Percentiles rank a stretch among this genome's conserved stretches.
phyloP scores from a whole-genome alignment of 2,329 filamentous ascomycete species.

The Ascochyta koolunga region DNA sequence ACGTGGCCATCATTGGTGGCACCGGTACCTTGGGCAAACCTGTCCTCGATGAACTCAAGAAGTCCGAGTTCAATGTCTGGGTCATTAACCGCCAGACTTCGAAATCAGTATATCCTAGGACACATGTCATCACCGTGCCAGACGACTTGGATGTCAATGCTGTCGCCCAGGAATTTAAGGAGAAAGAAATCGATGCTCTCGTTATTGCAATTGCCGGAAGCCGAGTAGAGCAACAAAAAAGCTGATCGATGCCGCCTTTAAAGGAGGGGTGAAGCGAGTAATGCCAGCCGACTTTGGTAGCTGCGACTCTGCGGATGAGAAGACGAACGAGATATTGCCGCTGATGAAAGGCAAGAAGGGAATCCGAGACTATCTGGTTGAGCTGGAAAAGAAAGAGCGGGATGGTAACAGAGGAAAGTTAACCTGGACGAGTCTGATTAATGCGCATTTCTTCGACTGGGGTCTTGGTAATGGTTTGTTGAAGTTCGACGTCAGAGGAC shows the following conservation, averaged over 20 bases:
- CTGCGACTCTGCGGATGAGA: conserved; percentile 51
- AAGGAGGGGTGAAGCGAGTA: conserved; percentile 64
- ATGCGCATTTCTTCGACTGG: conserved; percentile 68
- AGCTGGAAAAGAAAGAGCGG: conserved; percentile 53
- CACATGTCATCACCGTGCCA: conserved; percentile 50
- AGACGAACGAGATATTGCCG: conserved; percentile 54
- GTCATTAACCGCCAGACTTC: conserved; percentile 45
- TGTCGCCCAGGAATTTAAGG: conserved; percentile 49
- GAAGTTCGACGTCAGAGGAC: conserved; percentile 59
- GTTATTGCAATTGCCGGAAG: conserved; percentile 57
- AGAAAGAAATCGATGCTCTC: conserved; percentile 56
- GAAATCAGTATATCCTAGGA: conserved; percentile 49
- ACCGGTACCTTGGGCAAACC: conserved; percentile 44
- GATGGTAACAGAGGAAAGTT: conserved; percentile 47
- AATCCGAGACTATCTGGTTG: conserved; percentile 52
- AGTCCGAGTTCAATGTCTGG: conserved; percentile 39
- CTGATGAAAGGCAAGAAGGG: conserved; percentile 59
- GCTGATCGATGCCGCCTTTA: conserved; percentile 64
- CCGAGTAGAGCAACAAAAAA: conserved; percentile 54
- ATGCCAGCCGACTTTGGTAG: conserved; percentile 66
- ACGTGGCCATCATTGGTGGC: conserved; percentile 52
- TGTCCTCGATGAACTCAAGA: conserved; percentile 41
- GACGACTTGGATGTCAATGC: conserved; percentile 44
- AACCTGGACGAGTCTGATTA: conserved; percentile 66
- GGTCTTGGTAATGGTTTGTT: conserved; percentile 57